Evolutionary conservation across 1,284 basidiomycete genomes (phyloP).

Genomic region (Ganoderma multipileum): DNA sequence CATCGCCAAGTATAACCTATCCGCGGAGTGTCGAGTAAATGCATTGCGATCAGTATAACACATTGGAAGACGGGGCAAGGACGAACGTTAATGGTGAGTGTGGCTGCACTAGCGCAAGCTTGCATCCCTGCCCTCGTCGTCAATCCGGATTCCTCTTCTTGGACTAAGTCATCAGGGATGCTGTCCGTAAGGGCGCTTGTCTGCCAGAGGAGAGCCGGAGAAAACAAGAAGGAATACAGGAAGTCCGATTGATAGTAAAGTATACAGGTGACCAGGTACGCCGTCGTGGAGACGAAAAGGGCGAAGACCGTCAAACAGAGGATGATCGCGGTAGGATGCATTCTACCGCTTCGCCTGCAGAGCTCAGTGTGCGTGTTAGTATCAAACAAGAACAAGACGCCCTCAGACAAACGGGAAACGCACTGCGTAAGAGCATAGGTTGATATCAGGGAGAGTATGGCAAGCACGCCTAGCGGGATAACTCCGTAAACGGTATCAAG

Average conservation of each 20-base stretch:
- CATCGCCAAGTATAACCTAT: not conserved
- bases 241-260: constrained; percentile 1
- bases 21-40: not conserved
- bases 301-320: not conserved
- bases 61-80: not conserved
- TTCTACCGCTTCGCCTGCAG: not conserved
- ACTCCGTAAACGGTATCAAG: not conserved
- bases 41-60: not conserved
- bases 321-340: not conserved
- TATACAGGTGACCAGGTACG: not conserved
- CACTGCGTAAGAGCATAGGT: not conserved
- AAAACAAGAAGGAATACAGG: not conserved
- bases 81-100: not conserved
- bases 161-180: not conserved
- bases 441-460: not conserved
- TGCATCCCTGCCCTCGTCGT: not conserved
- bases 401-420: not conserved
- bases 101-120: not conserved
- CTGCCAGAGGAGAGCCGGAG: not conserved
- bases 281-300: not conserved
- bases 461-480: not conserved
- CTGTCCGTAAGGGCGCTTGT: not conserved
- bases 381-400: not conserved
- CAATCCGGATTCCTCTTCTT: not conserved
- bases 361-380: not conserved